Percentiles rank a stretch among this genome's conserved stretches.
Evolutionary conservation across 148 eudicot species (phyloP).

Genomic region (Bassia scoparia): DNA sequence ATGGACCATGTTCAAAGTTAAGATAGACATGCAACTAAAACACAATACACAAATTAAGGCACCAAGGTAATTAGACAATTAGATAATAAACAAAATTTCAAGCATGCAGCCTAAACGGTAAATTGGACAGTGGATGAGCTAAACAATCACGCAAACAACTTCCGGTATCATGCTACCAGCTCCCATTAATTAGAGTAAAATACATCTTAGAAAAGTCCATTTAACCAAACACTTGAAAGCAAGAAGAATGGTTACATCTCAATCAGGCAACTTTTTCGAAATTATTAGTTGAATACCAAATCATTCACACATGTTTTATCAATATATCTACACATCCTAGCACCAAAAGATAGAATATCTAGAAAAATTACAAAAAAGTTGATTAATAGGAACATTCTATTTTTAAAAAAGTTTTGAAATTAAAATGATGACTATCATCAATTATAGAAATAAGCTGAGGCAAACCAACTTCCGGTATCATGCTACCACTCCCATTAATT

Average conservation of each 20-base stretch:
- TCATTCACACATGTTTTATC: neutral
- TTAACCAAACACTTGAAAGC: neutral
- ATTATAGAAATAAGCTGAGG: too few relatives aligned
- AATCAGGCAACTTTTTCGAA: neutral
- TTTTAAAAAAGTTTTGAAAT: too few relatives aligned
- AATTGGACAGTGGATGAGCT: neutral
- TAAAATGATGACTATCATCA: too few relatives aligned
- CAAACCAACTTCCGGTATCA: neutral
- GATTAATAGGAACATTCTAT: too few relatives aligned
- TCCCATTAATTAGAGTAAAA: neutral
- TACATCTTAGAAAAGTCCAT: neutral
- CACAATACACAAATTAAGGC: neutral
- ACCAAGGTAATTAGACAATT: neutral
- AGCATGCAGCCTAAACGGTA: neutral
- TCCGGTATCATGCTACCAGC: neutral
- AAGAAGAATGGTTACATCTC: neutral
- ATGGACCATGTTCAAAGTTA: constrained; percentile 7
- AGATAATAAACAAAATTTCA: neutral
- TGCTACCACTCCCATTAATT: neutral
- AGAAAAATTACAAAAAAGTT: too few relatives aligned
- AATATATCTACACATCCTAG: neutral
- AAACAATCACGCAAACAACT: neutral
- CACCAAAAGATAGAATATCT: neutral
- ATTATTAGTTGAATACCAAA: neutral
- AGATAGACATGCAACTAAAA: neutral